Evolutionary conservation across 176 grass and related monocot species (phyloP).

Genomic region (Hsuehochloa calcarea): DNA sequence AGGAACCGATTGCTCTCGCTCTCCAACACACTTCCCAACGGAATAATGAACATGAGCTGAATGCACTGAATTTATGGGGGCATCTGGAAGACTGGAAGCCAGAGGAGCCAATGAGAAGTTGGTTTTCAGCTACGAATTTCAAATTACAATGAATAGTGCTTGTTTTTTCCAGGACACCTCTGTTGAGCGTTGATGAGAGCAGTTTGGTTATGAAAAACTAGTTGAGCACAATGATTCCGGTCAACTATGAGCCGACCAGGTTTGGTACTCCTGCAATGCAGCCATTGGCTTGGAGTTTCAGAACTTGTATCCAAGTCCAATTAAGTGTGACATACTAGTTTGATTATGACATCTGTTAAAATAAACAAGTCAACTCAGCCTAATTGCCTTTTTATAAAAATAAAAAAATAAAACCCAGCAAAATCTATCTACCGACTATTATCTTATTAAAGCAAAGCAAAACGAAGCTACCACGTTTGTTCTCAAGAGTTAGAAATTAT

Average conservation of each 20-base stretch:
- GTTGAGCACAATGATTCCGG: background rate
- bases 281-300: background rate
- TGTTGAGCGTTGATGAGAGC: background rate
- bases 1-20: background rate
- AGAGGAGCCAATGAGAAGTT: background rate
- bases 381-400: background rate
- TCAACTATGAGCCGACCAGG: background rate
- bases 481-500: too few species aligned
- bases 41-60: conserved; percentile 21
- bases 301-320: background rate
- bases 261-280: background rate
- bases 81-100: conserved; percentile 5
- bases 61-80: background rate
- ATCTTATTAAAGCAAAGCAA: too few species aligned
- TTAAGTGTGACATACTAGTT: background rate
- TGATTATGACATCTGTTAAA: background rate
- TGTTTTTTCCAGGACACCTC: background rate
- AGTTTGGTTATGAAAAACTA: background rate
- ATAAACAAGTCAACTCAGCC: background rate
- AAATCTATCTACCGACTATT: too few species aligned
- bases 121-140: background rate
- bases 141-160: background rate
- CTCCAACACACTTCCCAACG: conserved; percentile 17
- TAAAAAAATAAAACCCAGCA: background rate
- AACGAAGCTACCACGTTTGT: too few species aligned